phyloP scores from a whole-genome alignment of 2,329 filamentous ascomycete genomes.

The Aspergillus uvarum region DNA sequence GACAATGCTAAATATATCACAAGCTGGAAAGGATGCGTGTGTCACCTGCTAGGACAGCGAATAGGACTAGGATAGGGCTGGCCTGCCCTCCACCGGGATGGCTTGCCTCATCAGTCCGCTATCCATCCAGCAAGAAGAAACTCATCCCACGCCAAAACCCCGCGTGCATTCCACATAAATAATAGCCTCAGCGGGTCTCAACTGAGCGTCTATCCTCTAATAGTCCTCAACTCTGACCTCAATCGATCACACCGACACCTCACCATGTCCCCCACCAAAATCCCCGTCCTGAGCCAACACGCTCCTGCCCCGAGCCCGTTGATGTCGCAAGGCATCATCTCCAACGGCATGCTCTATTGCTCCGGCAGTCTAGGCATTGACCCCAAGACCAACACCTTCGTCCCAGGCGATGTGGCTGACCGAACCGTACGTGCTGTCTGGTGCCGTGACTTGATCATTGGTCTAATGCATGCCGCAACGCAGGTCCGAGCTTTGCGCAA shows the following conservation, averaged over 20 bases:
- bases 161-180: too few species aligned
- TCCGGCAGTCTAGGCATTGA: constrained; percentile 27
- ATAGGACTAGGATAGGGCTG: not conserved
- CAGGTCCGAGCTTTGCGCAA: constrained; percentile 13
- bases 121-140: not conserved
- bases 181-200: too few species aligned
- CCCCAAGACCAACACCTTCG: constrained; percentile 21
- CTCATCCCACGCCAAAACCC: not conserved
- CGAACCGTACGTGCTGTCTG: constrained; percentile 18
- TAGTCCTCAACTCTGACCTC: too few species aligned
- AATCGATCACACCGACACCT: not conserved
- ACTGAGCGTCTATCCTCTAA: too few species aligned
- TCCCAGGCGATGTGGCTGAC: constrained; percentile 23
- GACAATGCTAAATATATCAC: too few species aligned
- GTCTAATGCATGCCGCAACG: not conserved
- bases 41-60: too few species aligned
- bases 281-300: constrained; percentile 7
- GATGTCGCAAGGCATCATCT: constrained; percentile 28
- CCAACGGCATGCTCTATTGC: constrained; percentile 27
- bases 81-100: not conserved
- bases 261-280: constrained; percentile 8
- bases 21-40: too few species aligned
- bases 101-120: not conserved
- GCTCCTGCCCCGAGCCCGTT: constrained; percentile 23
- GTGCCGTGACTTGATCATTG: not conserved